Percentiles rank a stretch among this genome's conserved stretches.
phyloP scores from a whole-genome alignment of 805 yeast genomes.

The Millerozyma acaciae region DNA sequence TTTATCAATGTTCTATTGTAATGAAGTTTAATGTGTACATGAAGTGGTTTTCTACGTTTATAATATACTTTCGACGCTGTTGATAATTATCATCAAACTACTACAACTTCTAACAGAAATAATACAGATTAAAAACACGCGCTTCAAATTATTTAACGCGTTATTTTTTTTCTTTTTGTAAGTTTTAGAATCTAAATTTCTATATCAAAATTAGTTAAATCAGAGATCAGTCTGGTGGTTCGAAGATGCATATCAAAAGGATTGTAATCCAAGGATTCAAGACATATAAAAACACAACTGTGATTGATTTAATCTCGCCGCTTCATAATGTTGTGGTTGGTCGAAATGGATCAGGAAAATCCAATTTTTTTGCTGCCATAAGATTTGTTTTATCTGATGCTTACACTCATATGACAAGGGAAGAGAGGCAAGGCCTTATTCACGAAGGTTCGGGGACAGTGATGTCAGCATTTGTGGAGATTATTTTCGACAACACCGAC shows the following conservation, averaged over 20 bases:
- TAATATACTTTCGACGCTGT: too few relatives aligned
- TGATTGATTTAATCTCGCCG: conserved; percentile 73
- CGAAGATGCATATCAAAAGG: conserved; percentile 40
- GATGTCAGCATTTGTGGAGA: conserved; percentile 90
- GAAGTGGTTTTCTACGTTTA: too few relatives aligned
- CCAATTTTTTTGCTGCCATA: conserved; percentile 92
- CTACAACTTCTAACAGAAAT: too few relatives aligned
- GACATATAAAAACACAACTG: conserved; percentile 82
- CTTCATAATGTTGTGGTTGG: conserved; percentile 82
- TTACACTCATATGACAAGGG: conserved; percentile 76
- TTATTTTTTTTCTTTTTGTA: background rate
- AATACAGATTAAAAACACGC: too few relatives aligned
- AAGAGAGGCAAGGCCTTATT: conserved; percentile 80
- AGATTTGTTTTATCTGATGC: conserved; percentile 90
- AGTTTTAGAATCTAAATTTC: too few relatives aligned
- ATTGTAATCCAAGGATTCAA: conserved; percentile 89
- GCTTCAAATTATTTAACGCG: too few relatives aligned
- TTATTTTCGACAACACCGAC: conserved; percentile 78
- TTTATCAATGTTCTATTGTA: too few relatives aligned
- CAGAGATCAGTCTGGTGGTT: too few relatives aligned
- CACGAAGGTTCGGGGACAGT: conserved; percentile 90
- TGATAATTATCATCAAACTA: too few relatives aligned
- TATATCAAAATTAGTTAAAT: background rate
- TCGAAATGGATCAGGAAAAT: conserved; percentile 94
- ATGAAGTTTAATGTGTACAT: too few relatives aligned